A percentile compares a stretch with the other conserved stretches of the same genome.
phyloP scores from a whole-genome alignment of 139 green algal species.

The Tetraselmis chui region DNA sequence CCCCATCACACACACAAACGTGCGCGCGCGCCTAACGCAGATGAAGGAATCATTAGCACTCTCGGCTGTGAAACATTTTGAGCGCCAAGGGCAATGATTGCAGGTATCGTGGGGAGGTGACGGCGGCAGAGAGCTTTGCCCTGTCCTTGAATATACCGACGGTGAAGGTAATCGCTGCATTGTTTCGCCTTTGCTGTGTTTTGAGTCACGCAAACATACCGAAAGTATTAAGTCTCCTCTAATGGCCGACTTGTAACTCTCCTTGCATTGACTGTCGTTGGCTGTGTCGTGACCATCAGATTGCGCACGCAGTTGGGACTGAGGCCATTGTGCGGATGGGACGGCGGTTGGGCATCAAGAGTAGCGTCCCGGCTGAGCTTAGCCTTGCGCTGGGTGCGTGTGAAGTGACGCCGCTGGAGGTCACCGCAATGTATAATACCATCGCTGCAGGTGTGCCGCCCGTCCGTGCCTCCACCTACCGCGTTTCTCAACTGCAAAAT shows the following conservation, averaged over 20 bases:
- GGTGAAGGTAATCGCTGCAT: conserved; percentile 24
- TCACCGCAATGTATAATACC: conserved; percentile 35
- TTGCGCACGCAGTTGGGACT: conserved; percentile 31
- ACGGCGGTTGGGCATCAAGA: conserved; percentile 28
- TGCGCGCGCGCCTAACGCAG: not conserved
- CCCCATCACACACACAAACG: not conserved
- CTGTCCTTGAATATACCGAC: conserved; percentile 48
- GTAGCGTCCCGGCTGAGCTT: conserved; percentile 25
- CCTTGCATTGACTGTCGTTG: too few relatives aligned
- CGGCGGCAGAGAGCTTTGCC: conserved; percentile 28
- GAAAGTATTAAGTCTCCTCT: too few relatives aligned
- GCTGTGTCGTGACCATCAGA: not conserved
- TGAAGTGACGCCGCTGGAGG: conserved; percentile 41
- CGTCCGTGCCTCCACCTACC: not conserved
- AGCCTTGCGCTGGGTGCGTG: conserved; percentile 37
- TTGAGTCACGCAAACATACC: too few relatives aligned
- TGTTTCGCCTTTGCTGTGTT: too few relatives aligned
- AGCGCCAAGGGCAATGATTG: too few relatives aligned
- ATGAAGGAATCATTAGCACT: too few relatives aligned
- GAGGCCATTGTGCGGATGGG: conserved; percentile 27
- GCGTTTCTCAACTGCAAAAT: too few relatives aligned
- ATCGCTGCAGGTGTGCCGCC: conserved; percentile 26
- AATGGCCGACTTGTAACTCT: too few relatives aligned
- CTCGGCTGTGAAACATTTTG: too few relatives aligned
- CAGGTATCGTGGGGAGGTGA: conserved; percentile 14